Percentiles rank a stretch among this genome's conserved stretches.
Conservation (phyloP, 352 stramenopile species). For the Phytophthora brassicae region DNA sequence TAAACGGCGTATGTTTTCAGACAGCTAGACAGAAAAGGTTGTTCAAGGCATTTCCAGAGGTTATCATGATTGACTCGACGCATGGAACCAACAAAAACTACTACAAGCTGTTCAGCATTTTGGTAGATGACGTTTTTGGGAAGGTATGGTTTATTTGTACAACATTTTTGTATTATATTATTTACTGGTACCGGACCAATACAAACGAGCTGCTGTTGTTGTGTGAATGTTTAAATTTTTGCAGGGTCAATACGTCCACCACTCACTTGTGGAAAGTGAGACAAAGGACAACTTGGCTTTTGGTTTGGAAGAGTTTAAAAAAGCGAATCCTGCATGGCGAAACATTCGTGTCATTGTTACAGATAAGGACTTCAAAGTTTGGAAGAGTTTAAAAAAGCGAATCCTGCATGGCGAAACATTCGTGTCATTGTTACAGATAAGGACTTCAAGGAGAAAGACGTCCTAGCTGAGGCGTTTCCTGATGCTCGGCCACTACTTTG, state of each 20-base stretch:
- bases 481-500: not conserved
- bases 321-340: constrained; percentile 5
- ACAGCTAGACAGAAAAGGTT: constrained; percentile 6
- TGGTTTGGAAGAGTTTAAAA: constrained; percentile 4
- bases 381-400: constrained; percentile 4
- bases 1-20: constrained; percentile 11
- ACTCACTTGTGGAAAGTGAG: constrained; percentile 9
- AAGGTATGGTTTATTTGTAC: too few relatives aligned
- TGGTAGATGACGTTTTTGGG: constrained; percentile 13
- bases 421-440: constrained; percentile 11
- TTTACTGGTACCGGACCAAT: not conserved
- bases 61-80: constrained; percentile 10
- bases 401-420: constrained; percentile 13
- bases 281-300: constrained; percentile 4
- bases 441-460: constrained; percentile 8
- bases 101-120: constrained; percentile 26
- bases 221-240: too few relatives aligned
- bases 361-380: constrained; percentile 13
- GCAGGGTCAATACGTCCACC: constrained; percentile 17
- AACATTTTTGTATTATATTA: not conserved
- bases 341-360: constrained; percentile 12
- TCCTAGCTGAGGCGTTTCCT: not conserved
- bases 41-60: constrained; percentile 22
- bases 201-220: too few relatives aligned
- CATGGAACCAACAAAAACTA: constrained; percentile 1